Conservation (phyloP, 345 rosid genomes). For the Raphanus raphanistrum region DNA sequence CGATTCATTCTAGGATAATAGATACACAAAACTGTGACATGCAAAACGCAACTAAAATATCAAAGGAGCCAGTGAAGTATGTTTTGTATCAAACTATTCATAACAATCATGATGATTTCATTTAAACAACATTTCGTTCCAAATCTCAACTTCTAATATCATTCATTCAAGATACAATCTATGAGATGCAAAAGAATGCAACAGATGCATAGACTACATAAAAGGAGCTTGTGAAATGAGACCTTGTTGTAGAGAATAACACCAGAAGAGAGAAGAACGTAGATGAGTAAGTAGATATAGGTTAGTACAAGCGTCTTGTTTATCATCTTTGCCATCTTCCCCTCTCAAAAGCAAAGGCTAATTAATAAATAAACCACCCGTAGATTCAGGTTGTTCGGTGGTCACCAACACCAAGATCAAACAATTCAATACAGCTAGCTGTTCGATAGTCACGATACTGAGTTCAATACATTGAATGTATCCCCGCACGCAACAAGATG, state of each 20-base stretch:
- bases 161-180: too few relatives aligned
- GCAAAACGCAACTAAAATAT: too few relatives aligned
- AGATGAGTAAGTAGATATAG: conserved; percentile 74
- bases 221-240: not conserved
- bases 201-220: not conserved
- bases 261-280: conserved; percentile 82
- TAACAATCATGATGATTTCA: too few relatives aligned
- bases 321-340: conserved; percentile 48
- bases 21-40: too few relatives aligned
- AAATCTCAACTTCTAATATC: too few relatives aligned
- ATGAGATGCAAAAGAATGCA: not conserved
- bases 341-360: not conserved
- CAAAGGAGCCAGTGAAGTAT: too few relatives aligned
- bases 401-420: not conserved
- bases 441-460: conserved; percentile 26
- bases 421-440: conserved; percentile 3
- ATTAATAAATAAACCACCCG: not conserved
- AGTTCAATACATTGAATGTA: conserved; percentile 11
- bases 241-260: conserved; percentile 98
- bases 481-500: conserved; percentile 24
- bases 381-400: conserved; percentile 6
- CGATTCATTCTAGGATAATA: too few relatives aligned
- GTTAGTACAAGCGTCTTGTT: conserved; percentile 80
- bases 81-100: too few relatives aligned
- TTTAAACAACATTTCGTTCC: too few relatives aligned